These are phyloP conservation scores for Aspergillus biplanus DNA, from an alignment of 495 filamentous ascomycete species.

Conservation along the genomic window DNA sequence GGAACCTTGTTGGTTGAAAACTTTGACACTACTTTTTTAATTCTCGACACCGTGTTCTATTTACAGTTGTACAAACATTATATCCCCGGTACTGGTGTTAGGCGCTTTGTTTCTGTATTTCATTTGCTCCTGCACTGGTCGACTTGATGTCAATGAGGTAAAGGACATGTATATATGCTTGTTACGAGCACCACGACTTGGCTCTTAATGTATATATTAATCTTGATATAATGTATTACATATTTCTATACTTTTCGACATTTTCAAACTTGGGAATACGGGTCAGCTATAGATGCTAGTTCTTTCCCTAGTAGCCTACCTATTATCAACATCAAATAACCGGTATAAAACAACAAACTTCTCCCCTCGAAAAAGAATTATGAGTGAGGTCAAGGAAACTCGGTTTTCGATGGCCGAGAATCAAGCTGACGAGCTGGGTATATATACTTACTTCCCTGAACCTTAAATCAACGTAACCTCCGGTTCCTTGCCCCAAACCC, in stretches of 20 bases:
- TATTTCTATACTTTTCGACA: background rate
- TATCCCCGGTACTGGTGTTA: constrained; percentile 13
- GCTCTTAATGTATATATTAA: constrained; percentile 20
- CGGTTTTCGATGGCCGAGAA: background rate
- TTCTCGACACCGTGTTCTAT: background rate
- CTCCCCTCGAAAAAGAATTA: background rate
- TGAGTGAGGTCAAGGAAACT: background rate
- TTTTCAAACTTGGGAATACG: background rate
- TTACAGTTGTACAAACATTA: constrained; percentile 10
- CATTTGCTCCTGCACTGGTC: background rate
- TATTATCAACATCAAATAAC: no score
- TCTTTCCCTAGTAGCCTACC: no score
- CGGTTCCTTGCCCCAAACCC: no score
- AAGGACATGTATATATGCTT: constrained; percentile 18
- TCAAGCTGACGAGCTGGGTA: background rate
- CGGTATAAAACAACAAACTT: no score
- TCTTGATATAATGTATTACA: background rate
- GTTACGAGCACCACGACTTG: constrained; percentile 23
- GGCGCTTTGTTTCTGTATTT: constrained; percentile 4
- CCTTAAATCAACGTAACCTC: background rate
- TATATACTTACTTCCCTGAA: background rate
- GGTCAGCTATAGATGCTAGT: background rate
- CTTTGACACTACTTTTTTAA: background rate
- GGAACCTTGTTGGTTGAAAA: constrained; percentile 39
- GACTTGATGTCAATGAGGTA: background rate